Evolutionary conservation across 345 rosid genomes (phyloP).

Genomic region (Anastatica hierochuntica): DNA sequence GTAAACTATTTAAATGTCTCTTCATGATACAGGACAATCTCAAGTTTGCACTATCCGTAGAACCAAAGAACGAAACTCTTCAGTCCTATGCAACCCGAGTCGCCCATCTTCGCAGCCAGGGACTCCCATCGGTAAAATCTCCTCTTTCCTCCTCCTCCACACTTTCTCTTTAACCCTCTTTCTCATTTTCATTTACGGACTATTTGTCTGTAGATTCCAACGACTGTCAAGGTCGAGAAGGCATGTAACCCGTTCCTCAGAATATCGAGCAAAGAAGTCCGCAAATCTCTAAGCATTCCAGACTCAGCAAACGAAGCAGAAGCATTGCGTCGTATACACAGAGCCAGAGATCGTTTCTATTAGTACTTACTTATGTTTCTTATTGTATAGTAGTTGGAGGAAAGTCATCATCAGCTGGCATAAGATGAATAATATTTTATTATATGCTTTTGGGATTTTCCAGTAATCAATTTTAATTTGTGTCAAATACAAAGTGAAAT

Average conservation of each 20-base stretch:
- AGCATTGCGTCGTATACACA: slow-evolving; percentile 54
- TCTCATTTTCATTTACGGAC: neutral
- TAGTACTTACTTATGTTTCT: neutral
- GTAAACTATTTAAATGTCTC: neutral
- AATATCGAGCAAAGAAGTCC: slow-evolving; percentile 52
- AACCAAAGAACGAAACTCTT: slow-evolving; percentile 83
- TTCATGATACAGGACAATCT: slow-evolving; percentile 60
- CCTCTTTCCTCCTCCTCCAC: neutral
- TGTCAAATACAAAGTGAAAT: too few relatives aligned
- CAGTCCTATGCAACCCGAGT: slow-evolving; percentile 68
- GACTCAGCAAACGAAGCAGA: slow-evolving; percentile 57
- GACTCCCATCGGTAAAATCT: slow-evolving; percentile 60
- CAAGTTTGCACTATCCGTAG: slow-evolving; percentile 84
- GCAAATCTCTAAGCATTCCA: slow-evolving; percentile 49
- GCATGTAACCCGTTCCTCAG: slow-evolving; percentile 92
- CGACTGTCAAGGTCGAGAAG: slow-evolving; percentile 67
- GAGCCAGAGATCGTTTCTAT: slow-evolving; percentile 66
- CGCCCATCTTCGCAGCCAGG: slow-evolving; percentile 74
- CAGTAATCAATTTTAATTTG: too few relatives aligned
- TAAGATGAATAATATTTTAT: too few relatives aligned
- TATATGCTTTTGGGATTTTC: too few relatives aligned
- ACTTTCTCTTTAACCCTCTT: neutral
- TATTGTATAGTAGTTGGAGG: slow-evolving; percentile 37
- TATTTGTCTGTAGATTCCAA: slow-evolving; percentile 52
- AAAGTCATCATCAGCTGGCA: slow-evolving; percentile 14